Evolutionary conservation across 495 filamentous ascomycete species (phyloP).

Genomic region (Penicillium cinerascens): DNA sequence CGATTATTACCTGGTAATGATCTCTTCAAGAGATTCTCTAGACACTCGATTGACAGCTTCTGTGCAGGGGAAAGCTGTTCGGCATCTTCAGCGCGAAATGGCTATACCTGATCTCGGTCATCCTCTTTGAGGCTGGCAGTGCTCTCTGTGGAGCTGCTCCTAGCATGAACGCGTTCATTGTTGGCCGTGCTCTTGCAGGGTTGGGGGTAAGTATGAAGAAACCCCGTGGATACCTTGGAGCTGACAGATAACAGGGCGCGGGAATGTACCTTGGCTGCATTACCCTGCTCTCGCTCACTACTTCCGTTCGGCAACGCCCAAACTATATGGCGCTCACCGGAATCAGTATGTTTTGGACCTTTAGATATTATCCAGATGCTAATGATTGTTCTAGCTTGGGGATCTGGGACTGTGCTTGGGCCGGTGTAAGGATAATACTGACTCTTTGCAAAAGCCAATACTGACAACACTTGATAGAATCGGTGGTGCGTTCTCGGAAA

Average conservation of each 20-base stretch:
- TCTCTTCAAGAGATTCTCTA: not conserved
- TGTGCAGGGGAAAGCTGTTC: slow-evolving; percentile 38
- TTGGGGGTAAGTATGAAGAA: slow-evolving; percentile 12
- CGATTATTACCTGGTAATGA: slow-evolving; percentile 39
- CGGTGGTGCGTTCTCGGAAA: slow-evolving; percentile 56
- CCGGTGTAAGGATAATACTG: slow-evolving; percentile 37
- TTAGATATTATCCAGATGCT: not conserved
- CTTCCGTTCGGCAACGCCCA: slow-evolving; percentile 31
- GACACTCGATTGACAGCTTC: not conserved
- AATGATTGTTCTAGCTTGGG: slow-evolving; percentile 33
- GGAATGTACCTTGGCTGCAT: slow-evolving; percentile 39
- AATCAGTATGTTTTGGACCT: slow-evolving; percentile 12
- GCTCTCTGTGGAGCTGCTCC: slow-evolving; percentile 56
- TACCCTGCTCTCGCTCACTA: slow-evolving; percentile 29
- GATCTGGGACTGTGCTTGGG: slow-evolving; percentile 40
- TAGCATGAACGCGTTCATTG: slow-evolving; percentile 48
- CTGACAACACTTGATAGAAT: slow-evolving; percentile 25
- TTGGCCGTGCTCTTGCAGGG: slow-evolving; percentile 48
- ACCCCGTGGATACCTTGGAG: too few species aligned
- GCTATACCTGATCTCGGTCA: slow-evolving; percentile 46
- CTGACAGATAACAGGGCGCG: slow-evolving; percentile 12
- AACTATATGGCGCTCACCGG: slow-evolving; percentile 32
- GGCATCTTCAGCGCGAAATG: slow-evolving; percentile 52
- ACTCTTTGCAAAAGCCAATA: not conserved
- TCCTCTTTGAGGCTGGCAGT: slow-evolving; percentile 50